phyloP scores from a whole-genome alignment of 78 protist species.

The Dictyostelium firmibasis region DNA sequence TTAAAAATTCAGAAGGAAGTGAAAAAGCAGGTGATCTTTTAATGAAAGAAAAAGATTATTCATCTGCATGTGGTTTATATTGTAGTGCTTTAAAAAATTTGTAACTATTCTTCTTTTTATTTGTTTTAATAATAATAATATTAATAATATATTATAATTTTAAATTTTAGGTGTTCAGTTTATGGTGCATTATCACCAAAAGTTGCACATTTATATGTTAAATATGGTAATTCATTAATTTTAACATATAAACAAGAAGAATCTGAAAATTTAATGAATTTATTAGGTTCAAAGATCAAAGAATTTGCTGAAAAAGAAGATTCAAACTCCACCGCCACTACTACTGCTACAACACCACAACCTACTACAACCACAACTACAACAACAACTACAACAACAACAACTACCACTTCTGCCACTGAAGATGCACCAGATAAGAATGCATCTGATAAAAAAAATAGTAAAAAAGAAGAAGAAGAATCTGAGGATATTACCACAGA shows the following conservation, averaged over 20 bases:
- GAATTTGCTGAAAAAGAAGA: not conserved
- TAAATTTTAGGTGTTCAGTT: not conserved
- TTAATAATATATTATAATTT: not conserved
- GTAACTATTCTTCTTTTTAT: not conserved
- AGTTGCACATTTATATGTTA: constrained; percentile 37
- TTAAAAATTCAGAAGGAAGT: constrained; percentile 32
- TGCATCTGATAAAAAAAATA: not conserved
- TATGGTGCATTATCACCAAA: constrained; percentile 42
- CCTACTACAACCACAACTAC: not conserved
- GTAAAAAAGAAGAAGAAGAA: not conserved
- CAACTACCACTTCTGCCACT: not conserved
- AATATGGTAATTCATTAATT: constrained; percentile 57
- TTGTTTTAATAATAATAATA: not conserved
- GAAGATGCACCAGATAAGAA: not conserved
- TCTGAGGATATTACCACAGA: not conserved
- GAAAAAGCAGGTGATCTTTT: constrained; percentile 23
- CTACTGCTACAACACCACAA: not conserved
- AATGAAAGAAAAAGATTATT: constrained; percentile 32
- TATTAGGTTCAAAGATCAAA: constrained; percentile 8
- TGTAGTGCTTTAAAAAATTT: constrained; percentile 18
- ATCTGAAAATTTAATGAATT: constrained; percentile 19
- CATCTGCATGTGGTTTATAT: constrained; percentile 7
- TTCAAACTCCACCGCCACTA: not conserved
- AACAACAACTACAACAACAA: not conserved
- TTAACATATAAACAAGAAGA: constrained; percentile 22